Evolutionary conservation across 306 rosid species (phyloP), one percentile per base, ranked within the genome.

Genomic region (Purshia tridentata): DNA sequence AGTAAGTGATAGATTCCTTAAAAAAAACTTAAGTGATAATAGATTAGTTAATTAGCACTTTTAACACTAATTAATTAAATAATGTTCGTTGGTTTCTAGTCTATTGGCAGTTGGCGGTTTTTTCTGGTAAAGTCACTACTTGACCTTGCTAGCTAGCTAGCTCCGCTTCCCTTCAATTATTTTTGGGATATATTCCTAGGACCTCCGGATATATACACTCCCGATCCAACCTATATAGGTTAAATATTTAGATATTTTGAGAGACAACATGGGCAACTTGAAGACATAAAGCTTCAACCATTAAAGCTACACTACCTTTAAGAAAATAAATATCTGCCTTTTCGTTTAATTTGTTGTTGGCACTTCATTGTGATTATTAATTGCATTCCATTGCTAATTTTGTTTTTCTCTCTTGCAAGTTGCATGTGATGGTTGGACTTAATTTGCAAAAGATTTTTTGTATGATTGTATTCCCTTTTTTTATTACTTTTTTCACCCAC

Each of bases 91-190:
- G 46, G 64, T 55, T 70, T 70, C 40, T 51, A 42, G 76, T 65
- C 52, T 61, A 77, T 20, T 76, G 73, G 76, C 84, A 69, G 87
- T 88, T 86, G 73, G 93, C 82, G 81, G 96, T 86, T 90, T 86
- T 86, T 86, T 86, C 91, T 20, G 91, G 88, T 90, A 83, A 52
- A 72, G 80, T 78, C 85, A 52, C 65, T 75, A 81, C 65, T 75
- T 82, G 82, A 87, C 75, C 61, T 6, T 18, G 41, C 2, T 6
- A 29, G 41, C 2, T 29, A 29, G 35, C 55, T 60, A 22, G 14
- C 84, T 75, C 55, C 48, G 78, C 76, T 69, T 70, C 71, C 72
- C 72, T 77, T 75, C 74, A 56, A 78, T 81, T 75, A 56, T 78
- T 67, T 76, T 83, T 57, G 72, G 74, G 12, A 62, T 37, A 35